phyloP scores from a whole-genome alignment of 257 asterid species.

The Ehretia macrophylla region DNA sequence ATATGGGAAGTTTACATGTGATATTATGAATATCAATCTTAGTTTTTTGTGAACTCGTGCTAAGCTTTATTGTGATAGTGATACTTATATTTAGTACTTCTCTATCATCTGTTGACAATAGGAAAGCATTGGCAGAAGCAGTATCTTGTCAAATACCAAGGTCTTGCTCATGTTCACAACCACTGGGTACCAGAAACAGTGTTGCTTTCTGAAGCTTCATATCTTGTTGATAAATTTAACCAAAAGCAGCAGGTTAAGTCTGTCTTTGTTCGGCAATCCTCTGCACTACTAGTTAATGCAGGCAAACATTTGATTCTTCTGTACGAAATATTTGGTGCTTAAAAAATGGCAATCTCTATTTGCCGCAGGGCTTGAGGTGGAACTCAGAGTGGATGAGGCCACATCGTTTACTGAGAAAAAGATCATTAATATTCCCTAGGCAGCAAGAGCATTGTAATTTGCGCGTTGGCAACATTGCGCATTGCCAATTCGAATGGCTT shows the following conservation, averaged over 20 bases:
- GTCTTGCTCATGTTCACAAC: constrained; percentile 73
- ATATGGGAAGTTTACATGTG: neutral
- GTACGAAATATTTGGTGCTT: neutral
- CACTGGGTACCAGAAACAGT: constrained; percentile 62
- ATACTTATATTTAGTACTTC: neutral
- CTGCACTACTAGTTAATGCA: no score
- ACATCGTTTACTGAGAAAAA: constrained; percentile 53
- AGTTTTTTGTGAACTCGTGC: constrained; percentile 1
- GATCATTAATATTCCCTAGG: constrained; percentile 27
- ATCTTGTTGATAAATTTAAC: constrained; percentile 37
- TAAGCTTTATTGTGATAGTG: neutral
- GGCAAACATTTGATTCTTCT: neutral
- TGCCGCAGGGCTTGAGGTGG: constrained; percentile 47
- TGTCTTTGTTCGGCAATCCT: neutral
- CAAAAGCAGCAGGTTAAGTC: constrained; percentile 41
- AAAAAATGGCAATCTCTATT: constrained; percentile 6
- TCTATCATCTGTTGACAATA: constrained; percentile 22
- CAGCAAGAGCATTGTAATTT: constrained; percentile 27
- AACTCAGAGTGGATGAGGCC: constrained; percentile 60
- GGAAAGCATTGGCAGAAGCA: constrained; percentile 62
- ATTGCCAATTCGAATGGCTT: constrained; percentile 63
- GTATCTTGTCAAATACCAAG: constrained; percentile 64
- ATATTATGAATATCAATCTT: neutral
- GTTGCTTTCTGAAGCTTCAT: constrained; percentile 42
- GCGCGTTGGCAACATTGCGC: constrained; percentile 27